Evolutionary conservation across 495 filamentous ascomycete species (phyloP), one percentile per base, ranked within the genome.

Genomic region (Penicillium argentinense): DNA sequence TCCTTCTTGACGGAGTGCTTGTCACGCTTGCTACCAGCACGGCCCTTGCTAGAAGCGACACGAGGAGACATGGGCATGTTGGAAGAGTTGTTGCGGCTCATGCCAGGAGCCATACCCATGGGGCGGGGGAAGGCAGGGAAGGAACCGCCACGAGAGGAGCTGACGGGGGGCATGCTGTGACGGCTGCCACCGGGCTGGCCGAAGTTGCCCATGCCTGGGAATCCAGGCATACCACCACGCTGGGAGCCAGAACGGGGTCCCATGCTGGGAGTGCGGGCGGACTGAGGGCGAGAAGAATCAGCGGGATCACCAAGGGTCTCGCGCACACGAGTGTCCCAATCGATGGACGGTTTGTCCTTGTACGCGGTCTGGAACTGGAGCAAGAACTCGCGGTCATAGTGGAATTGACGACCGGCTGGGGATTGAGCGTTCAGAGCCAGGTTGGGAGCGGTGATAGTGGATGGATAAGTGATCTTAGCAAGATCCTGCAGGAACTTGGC

Each of bases 311-410:
- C 90, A 29, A 99, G 82, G 19, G 84, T 87, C 60, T 96, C 85
- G 24, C 78, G 89, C 53, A 98, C 78, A 51, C 89, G 89, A 38
- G 78, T 68, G 43, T 91, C 85, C 83, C 96, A 98, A 55, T 97
- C 91, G 11, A 88, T 53, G 2, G 89, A 91, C 8, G 93, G 93
- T 68, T 97, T 95, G 68, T 98, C 93, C 43, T 85, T 93, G 71
- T 96, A 99, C 2, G 90, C 88, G 41, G 74, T 72, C 73, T 97
- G 85, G 78, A 99, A 99, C 61, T 99, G 95, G n/a, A 97, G 76
- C 67, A 99, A 73, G 78, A 99, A 99, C 38, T 89, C 82, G 46
- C 87, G 87, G 64, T 97, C 89, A 70, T 99, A 99, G 60, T 91
- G 88, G 78, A 96, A 96, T 59, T 87, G 91, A 54, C 85, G 82